These are phyloP conservation scores for Steccherinum ochraceum DNA, from an alignment of 768 basidiomycete species.

Conservation along the genomic window DNA sequence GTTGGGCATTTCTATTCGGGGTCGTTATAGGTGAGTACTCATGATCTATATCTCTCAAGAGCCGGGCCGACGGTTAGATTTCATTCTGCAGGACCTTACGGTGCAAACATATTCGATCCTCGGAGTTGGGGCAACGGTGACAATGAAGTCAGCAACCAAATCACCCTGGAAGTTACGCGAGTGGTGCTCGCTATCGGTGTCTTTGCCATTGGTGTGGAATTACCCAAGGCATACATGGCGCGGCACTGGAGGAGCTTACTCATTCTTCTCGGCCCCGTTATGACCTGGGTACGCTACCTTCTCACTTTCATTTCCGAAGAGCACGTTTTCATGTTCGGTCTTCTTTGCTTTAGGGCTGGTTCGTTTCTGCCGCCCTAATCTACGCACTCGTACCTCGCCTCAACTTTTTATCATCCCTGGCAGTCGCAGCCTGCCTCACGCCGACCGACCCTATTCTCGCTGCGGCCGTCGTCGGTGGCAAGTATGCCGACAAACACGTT, in stretches of 20 bases:
- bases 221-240: constrained; percentile 92
- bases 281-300: constrained; percentile 68
- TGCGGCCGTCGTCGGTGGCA: constrained; percentile 88
- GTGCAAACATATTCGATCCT: constrained; percentile 77
- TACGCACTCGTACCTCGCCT: constrained; percentile 88
- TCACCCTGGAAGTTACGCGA: constrained; percentile 88
- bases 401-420: constrained; percentile 83
- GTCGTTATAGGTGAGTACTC: constrained; percentile 69
- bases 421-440: constrained; percentile 88
- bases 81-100: constrained; percentile 61
- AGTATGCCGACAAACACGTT: constrained; percentile 97
- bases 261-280: constrained; percentile 76
- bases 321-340: constrained; percentile 3
- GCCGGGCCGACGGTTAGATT: background rate
- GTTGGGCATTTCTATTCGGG: constrained; percentile 90
- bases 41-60: background rate
- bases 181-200: constrained; percentile 95
- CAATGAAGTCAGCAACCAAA: constrained; percentile 51
- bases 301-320: background rate
- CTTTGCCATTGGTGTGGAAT: constrained; percentile 95
- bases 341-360: constrained; percentile 66
- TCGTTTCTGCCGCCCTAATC: constrained; percentile 86
- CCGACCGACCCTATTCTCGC: constrained; percentile 95
- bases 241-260: constrained; percentile 90
- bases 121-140: constrained; percentile 57